A percentile compares a stretch with the other conserved stretches of the same genome.
These are phyloP conservation scores for Coccomyxa subellipsoidea DNA, from an alignment of 163 green algal genomes.

Conservation along the genomic window DNA sequence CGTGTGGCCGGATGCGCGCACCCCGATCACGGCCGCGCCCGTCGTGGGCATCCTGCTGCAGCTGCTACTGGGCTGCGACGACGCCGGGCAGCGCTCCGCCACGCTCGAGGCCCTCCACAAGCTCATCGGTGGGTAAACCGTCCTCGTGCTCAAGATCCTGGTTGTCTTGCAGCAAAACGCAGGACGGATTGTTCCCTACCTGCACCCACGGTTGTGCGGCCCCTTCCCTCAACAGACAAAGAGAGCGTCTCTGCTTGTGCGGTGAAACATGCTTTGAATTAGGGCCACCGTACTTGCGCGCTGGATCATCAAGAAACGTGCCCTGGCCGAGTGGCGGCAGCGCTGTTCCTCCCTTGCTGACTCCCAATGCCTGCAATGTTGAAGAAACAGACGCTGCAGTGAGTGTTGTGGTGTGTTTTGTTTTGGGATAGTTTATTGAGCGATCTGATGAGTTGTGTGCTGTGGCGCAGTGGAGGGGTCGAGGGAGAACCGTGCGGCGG, in stretches of 20 bases:
- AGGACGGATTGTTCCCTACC: not conserved
- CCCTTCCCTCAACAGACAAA: no score
- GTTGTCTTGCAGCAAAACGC: no score
- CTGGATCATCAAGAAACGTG: no score
- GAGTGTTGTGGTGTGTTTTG: not conserved
- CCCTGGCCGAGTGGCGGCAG: no score
- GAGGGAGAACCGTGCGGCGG: slow-evolving; percentile 24
- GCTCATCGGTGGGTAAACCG: slow-evolving; percentile 30
- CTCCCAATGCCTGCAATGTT: no score
- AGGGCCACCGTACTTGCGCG: no score
- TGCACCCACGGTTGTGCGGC: no score
- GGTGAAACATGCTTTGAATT: no score
- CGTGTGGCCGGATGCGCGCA: not conserved
- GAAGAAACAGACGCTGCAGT: no score
- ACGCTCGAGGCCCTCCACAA: slow-evolving; percentile 33
- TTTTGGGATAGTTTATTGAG: not conserved
- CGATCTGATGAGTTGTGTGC: not conserved
- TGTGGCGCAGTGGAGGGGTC: slow-evolving; percentile 23
- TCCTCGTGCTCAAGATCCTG: no score
- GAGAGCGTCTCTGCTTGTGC: no score
- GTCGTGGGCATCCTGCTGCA: slow-evolving; percentile 34
- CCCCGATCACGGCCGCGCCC: slow-evolving; percentile 8
- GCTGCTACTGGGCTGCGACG: slow-evolving; percentile 22
- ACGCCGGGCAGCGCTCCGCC: slow-evolving; percentile 23
- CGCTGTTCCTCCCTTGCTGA: no score